Conservation (phyloP, 2,329 filamentous ascomycete species). For the Raffaelea ambrosiae region DNA sequence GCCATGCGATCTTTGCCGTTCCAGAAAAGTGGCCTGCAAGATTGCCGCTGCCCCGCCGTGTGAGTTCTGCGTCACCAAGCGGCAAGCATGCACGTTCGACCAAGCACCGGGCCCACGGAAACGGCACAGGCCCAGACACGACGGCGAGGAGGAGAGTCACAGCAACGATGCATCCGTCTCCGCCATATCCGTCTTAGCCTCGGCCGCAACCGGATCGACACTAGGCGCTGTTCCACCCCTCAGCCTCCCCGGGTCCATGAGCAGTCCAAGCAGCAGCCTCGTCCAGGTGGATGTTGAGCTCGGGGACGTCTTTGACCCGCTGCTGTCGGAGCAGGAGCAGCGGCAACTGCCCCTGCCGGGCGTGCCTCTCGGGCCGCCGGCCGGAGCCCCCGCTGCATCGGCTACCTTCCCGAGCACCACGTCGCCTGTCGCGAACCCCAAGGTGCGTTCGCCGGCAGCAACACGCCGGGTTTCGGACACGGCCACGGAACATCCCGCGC, state of each 20-base stretch:
- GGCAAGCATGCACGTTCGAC: constrained; percentile 2
- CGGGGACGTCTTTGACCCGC: no score
- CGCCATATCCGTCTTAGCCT: background rate
- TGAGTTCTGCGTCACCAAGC: constrained; percentile 1
- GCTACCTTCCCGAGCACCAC: no score
- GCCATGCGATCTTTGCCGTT: constrained; percentile 5
- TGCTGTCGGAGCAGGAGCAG: background rate
- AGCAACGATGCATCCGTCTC: background rate
- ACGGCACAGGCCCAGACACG: background rate
- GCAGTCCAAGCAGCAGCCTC: no score
- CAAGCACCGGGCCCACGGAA: background rate
- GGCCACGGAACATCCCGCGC: no score
- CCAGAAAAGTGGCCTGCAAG: constrained; percentile 5
- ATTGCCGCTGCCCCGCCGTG: constrained; percentile 1
- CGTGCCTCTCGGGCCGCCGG: background rate
- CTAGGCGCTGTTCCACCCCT: background rate
- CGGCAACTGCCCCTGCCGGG: background rate
- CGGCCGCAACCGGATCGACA: background rate
- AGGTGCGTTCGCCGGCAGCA: no score
- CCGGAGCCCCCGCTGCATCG: background rate
- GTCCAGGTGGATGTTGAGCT: no score
- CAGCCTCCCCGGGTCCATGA: background rate
- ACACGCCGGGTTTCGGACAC: no score
- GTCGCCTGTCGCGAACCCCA: no score
- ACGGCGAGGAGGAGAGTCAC: no score